Evolutionary conservation across 2,329 filamentous ascomycete species (phyloP).

Genomic region (Verticillium albo-atrum): DNA sequence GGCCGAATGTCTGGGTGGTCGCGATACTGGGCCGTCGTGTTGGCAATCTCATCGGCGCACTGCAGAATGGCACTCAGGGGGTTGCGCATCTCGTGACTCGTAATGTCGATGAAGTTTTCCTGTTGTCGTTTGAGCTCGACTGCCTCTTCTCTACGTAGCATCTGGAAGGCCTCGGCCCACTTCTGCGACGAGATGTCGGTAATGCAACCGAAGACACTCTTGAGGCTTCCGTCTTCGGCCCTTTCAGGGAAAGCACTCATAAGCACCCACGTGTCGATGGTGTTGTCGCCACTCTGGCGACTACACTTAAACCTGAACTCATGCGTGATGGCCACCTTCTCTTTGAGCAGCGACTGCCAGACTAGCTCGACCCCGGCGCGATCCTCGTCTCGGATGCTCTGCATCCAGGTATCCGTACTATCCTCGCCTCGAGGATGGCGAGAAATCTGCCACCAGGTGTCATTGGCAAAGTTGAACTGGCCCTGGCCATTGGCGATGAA

Average conservation of each 20-base stretch:
- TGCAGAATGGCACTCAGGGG: slow-evolving; percentile 71
- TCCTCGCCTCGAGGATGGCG: slow-evolving; percentile 56
- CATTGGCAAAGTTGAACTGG: slow-evolving; percentile 74
- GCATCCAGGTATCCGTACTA: slow-evolving; percentile 65
- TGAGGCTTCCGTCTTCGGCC: slow-evolving; percentile 57
- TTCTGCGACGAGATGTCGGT: slow-evolving; percentile 86
- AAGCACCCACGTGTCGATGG: slow-evolving; percentile 69
- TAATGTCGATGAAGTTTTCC: slow-evolving; percentile 71
- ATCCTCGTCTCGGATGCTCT: slow-evolving; percentile 66
- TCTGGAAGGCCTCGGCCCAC: slow-evolving; percentile 77
- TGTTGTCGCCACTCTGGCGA: slow-evolving; percentile 56
- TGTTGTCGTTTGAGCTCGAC: slow-evolving; percentile 72
- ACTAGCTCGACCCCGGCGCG: slow-evolving; percentile 50
- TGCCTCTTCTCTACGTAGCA: slow-evolving; percentile 71
- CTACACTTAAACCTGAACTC: slow-evolving; percentile 73
- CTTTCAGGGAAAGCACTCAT: slow-evolving; percentile 74
- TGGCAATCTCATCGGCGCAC: slow-evolving; percentile 68
- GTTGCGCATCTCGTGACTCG: slow-evolving; percentile 73
- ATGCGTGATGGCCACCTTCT: slow-evolving; percentile 60
- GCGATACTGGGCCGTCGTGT: slow-evolving; percentile 41
- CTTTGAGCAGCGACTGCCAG: slow-evolving; percentile 58
- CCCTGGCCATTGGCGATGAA: slow-evolving; percentile 75
- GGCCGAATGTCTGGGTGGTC: slow-evolving; percentile 23
- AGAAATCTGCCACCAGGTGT: slow-evolving; percentile 72
- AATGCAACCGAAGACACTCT: slow-evolving; percentile 74